phyloP scores from a whole-genome alignment of 2,329 filamentous ascomycete genomes.

The Diplocarpon rosae region DNA sequence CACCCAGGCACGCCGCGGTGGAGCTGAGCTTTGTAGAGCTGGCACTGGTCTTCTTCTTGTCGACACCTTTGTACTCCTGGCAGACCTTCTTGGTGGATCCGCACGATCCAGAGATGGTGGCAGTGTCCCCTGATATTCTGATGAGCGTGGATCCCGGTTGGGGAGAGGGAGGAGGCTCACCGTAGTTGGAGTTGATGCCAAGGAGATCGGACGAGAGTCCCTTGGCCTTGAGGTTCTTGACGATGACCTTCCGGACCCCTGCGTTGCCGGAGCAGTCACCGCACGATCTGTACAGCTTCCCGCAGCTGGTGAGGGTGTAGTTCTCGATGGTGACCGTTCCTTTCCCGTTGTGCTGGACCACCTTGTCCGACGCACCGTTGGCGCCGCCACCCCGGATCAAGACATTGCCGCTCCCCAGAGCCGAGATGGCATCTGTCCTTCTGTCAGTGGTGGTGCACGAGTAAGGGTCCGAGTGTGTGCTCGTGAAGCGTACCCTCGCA shows the following conservation, averaged over 20 bases:
- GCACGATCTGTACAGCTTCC: conserved; percentile 1
- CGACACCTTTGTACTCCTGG: conserved; percentile 16
- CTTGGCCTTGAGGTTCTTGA: no score
- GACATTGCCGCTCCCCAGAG: not conserved
- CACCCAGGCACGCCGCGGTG: no score
- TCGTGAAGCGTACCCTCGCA: not conserved
- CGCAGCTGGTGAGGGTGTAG: conserved; percentile 2
- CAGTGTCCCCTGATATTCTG: conserved; percentile 19
- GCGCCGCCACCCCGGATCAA: conserved; percentile 1
- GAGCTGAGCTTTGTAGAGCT: no score
- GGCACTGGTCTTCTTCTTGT: conserved; percentile 6
- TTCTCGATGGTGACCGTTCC: conserved; percentile 1
- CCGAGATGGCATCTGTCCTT: no score
- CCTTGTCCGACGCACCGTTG: conserved; percentile 1
- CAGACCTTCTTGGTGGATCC: conserved; percentile 15
- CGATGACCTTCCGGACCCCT: no score
- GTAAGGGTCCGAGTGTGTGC: not conserved
- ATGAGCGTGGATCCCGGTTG: not conserved
- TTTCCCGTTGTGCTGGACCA: not conserved
- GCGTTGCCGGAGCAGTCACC: not conserved
- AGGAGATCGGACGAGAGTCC: no score
- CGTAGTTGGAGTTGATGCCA: no score
- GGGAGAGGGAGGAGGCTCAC: not conserved
- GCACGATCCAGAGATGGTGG: conserved; percentile 22
- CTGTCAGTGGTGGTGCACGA: no score